phyloP scores from a whole-genome alignment of 306 rosid species.

The Gastrolobium bilobum region DNA sequence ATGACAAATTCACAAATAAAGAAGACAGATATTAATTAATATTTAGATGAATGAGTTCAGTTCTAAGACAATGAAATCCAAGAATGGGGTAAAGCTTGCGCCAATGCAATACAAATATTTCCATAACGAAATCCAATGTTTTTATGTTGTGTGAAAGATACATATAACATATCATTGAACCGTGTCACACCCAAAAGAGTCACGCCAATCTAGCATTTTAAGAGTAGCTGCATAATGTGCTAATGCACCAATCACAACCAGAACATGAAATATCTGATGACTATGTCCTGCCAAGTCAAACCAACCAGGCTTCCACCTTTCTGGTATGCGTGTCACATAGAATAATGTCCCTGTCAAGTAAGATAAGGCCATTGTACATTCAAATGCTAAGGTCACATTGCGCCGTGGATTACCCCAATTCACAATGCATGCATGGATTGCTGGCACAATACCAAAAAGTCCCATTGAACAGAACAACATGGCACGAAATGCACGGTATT shows the following conservation, averaged over 20 bases:
- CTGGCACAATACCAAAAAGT: conserved; percentile 85
- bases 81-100: conserved; percentile 26
- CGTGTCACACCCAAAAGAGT: conserved; percentile 61
- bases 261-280: conserved; percentile 87
- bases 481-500: conserved; percentile 75
- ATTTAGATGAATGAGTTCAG: conserved; percentile 28
- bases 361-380: conserved; percentile 78
- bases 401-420: conserved; percentile 88
- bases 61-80: conserved; percentile 28
- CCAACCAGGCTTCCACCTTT: conserved; percentile 90
- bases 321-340: conserved; percentile 84
- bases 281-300: conserved; percentile 96
- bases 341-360: conserved; percentile 77
- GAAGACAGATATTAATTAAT: conserved; percentile 31
- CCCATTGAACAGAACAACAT: conserved; percentile 92
- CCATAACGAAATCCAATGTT: too few relatives aligned
- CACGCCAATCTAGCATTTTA: conserved; percentile 83
- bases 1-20: conserved; percentile 23
- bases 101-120: not conserved
- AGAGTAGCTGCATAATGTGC: conserved; percentile 89
- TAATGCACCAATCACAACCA: conserved; percentile 87
- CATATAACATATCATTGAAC: conserved; percentile 15
- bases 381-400: conserved; percentile 70
- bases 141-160: conserved; percentile 12
- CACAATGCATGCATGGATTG: conserved; percentile 74